Percentiles rank a stretch among this genome's conserved stretches.
These are phyloP conservation scores for Populus hybrid DNA, from an alignment of 441 rosid species.

Conservation along the genomic window DNA sequence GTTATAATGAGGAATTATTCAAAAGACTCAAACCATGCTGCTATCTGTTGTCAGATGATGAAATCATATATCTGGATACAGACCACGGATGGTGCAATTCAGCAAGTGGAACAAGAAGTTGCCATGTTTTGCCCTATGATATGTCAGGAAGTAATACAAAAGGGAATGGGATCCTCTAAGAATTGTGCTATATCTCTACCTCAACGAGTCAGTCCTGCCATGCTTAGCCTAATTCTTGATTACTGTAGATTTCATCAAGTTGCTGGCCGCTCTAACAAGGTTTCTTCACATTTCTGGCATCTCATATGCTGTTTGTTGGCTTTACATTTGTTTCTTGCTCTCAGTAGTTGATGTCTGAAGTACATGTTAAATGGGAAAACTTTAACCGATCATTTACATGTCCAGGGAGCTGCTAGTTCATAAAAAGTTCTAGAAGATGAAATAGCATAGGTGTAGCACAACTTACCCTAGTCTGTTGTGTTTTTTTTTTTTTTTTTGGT, in stretches of 20 bases:
- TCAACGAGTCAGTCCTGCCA: conserved; percentile 51
- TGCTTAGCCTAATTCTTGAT: conserved; percentile 56
- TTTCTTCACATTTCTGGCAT: conserved; percentile 20
- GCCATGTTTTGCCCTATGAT: conserved; percentile 76
- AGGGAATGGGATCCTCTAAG: conserved; percentile 62
- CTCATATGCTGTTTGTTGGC: conserved; percentile 19
- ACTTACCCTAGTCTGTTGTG: conserved; percentile 1
- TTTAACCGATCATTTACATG: conserved; percentile 10
- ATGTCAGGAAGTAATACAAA: conserved; percentile 53
- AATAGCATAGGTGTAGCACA: neutral
- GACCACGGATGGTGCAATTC: conserved; percentile 64
- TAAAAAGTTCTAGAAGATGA: conserved; percentile 1
- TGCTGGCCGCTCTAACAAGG: conserved; percentile 71
- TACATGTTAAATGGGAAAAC: conserved; percentile 14
- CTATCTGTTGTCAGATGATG: conserved; percentile 43
- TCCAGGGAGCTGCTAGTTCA: neutral
- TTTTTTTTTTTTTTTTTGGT: neutral
- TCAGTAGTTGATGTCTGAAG: conserved; percentile 7
- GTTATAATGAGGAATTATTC: conserved; percentile 5
- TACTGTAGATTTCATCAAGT: conserved; percentile 73
- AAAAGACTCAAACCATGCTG: conserved; percentile 8
- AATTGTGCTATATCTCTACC: conserved; percentile 61
- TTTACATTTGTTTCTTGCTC: conserved; percentile 16
- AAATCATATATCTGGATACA: conserved; percentile 66
- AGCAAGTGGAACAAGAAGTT: conserved; percentile 74